phyloP scores from a whole-genome alignment of 495 filamentous ascomycete genomes.

The Penicillium cinerascens region DNA sequence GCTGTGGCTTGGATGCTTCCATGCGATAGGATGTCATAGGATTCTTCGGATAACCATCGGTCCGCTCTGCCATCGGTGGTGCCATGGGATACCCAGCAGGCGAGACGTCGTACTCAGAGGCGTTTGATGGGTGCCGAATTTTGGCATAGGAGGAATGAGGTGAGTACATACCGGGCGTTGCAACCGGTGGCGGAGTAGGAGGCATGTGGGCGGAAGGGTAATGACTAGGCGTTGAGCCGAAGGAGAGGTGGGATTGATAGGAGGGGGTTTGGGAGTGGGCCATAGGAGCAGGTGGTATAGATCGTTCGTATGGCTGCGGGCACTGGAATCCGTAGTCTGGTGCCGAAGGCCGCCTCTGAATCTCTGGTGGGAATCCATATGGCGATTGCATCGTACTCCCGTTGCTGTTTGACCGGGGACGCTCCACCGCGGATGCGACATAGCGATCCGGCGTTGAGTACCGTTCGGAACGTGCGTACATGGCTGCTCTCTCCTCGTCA shows the following conservation, averaged over 20 bases:
- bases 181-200: conserved; percentile 44
- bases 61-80: conserved; percentile 20
- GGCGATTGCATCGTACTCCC: conserved; percentile 51
- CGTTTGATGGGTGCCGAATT: conserved; percentile 33
- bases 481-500: conserved; percentile 56
- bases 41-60: conserved; percentile 24
- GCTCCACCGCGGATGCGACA: conserved; percentile 42
- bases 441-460: conserved; percentile 53
- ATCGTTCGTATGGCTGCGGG: conserved; percentile 34
- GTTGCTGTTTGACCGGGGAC: conserved; percentile 73
- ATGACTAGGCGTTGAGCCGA: conserved; percentile 38
- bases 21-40: conserved; percentile 31
- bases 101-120: conserved; percentile 36
- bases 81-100: conserved; percentile 32
- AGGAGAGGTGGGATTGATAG: conserved; percentile 43
- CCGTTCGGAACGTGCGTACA: conserved; percentile 55
- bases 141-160: conserved; percentile 42
- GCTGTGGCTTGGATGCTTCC: conserved; percentile 26
- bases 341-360: conserved; percentile 52
- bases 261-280: conserved; percentile 23
- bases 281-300: conserved; percentile 35
- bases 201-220: conserved; percentile 47
- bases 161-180: conserved; percentile 42
- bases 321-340: conserved; percentile 49
- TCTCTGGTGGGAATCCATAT: conserved; percentile 29